These are phyloP conservation scores for Salvia rosmarinus DNA, from an alignment of 257 asterid genomes.

Conservation along the genomic window DNA sequence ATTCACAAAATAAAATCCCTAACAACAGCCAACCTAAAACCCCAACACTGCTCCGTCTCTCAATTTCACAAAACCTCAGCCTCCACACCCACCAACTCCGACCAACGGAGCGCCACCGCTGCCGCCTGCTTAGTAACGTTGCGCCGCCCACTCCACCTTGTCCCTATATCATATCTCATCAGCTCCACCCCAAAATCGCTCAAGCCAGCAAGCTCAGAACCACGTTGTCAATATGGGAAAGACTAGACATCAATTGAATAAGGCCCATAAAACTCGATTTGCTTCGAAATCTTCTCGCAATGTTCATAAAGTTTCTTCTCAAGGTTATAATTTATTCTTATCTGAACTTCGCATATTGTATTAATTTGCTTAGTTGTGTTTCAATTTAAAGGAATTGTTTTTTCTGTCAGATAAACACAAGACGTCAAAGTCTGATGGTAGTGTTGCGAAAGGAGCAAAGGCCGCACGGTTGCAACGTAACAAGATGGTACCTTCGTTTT, in stretches of 20 bases:
- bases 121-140: neutral
- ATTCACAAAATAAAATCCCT: no score
- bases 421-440: slow-evolving; percentile 55
- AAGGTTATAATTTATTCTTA: slow-evolving; percentile 49
- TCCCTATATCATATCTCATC: neutral
- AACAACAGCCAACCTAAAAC: slow-evolving; percentile 18
- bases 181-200: neutral
- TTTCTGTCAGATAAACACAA: slow-evolving; percentile 55
- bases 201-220: neutral
- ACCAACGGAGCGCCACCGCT: slow-evolving; percentile 11
- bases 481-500: slow-evolving; percentile 59
- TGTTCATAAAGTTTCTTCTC: slow-evolving; percentile 67
- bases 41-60: neutral
- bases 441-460: slow-evolving; percentile 71
- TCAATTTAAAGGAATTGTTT: slow-evolving; percentile 1
- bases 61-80: neutral
- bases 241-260: slow-evolving; percentile 70
- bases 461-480: slow-evolving; percentile 82
- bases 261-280: slow-evolving; percentile 77
- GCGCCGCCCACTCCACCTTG: neutral
- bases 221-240: slow-evolving; percentile 57
- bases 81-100: slow-evolving; percentile 1
- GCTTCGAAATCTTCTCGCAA: slow-evolving; percentile 90
- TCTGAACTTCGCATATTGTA: slow-evolving; percentile 2
- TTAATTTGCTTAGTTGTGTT: neutral